phyloP scores from a whole-genome alignment of 441 rosid species.

The Rhodomyrtus psidioides region DNA sequence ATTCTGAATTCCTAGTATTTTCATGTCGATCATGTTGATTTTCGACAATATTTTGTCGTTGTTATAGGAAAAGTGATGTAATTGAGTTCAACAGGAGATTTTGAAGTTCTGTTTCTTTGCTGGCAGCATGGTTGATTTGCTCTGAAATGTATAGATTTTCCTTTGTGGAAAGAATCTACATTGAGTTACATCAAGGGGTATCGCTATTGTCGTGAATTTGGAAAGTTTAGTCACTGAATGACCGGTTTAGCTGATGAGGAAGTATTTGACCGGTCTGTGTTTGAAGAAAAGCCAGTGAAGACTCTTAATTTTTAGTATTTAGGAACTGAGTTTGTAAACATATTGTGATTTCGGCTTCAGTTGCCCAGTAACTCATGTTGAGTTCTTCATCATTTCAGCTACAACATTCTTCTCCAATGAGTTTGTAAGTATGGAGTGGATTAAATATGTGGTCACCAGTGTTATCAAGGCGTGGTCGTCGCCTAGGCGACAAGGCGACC shows the following conservation, averaged over 20 bases:
- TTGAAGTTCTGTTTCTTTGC: background rate
- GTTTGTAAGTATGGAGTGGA: background rate
- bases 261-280: background rate
- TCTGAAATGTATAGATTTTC: background rate
- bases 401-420: accelerated
- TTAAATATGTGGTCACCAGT: slow-evolving; percentile 6
- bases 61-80: background rate
- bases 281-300: background rate
- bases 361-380: background rate
- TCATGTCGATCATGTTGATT: background rate
- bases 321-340: background rate
- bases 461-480: too few relatives aligned
- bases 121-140: background rate
- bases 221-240: background rate
- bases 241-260: too few relatives aligned
- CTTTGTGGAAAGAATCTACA: background rate
- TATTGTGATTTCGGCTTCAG: background rate
- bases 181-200: background rate
- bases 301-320: background rate
- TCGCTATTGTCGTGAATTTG: background rate
- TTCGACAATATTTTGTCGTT: background rate
- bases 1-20: background rate
- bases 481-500: too few relatives aligned
- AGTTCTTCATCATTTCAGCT: background rate
- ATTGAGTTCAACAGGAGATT: background rate